Conservation (phyloP, 2,329 filamentous ascomycete species). For the Colletotrichum acutatum region DNA sequence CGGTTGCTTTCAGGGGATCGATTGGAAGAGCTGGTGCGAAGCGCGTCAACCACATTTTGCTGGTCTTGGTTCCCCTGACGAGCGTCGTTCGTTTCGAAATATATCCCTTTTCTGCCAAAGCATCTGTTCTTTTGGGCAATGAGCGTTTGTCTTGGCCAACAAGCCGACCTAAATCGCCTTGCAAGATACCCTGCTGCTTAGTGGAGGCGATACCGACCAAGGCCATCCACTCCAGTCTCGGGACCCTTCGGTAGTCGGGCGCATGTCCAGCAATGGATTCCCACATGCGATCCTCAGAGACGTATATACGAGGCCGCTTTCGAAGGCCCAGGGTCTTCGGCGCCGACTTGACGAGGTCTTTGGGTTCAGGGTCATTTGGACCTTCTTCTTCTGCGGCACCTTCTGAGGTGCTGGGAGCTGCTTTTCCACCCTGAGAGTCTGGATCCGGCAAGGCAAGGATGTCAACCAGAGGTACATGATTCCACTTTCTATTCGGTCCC, state of each 20-base stretch:
- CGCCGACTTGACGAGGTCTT: not conserved
- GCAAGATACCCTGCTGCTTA: conserved; percentile 66
- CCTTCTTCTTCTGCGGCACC: not conserved
- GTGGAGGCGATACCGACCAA: conserved; percentile 67
- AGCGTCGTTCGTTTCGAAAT: conserved; percentile 70
- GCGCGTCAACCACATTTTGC: conserved; percentile 69
- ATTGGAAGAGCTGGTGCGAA: conserved; percentile 61
- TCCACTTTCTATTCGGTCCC: conserved; percentile 36
- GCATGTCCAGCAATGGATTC: conserved; percentile 68
- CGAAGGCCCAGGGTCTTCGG: not conserved
- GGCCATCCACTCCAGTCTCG: conserved; percentile 68
- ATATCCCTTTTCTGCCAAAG: conserved; percentile 69
- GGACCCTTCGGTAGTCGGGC: conserved; percentile 67
- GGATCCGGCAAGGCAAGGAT: conserved; percentile 34
- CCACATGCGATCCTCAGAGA: conserved; percentile 69
- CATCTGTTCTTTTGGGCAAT: conserved; percentile 69
- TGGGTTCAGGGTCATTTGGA: not conserved
- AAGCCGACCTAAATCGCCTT: conserved; percentile 67
- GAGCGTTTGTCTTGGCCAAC: conserved; percentile 73
- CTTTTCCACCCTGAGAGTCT: conserved; percentile 9
- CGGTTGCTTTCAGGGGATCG: conserved; percentile 37
- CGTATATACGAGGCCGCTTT: conserved; percentile 52
- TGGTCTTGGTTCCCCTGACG: conserved; percentile 69
- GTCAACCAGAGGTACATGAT: conserved; percentile 35
- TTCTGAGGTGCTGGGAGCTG: not conserved